phyloP scores from a whole-genome alignment of 441 rosid species.

The Brassica hybrid region DNA sequence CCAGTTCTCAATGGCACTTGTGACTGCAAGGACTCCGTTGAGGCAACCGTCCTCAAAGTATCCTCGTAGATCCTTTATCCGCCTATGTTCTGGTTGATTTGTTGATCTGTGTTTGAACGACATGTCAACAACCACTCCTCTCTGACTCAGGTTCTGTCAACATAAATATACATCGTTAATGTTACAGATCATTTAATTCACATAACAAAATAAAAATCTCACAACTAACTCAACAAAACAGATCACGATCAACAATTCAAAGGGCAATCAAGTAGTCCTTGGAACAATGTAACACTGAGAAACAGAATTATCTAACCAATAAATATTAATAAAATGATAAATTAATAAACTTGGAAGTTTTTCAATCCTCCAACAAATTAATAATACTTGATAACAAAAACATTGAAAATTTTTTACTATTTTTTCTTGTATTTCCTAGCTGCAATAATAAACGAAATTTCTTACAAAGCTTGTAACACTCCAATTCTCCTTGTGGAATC shows the following conservation, averaged over 20 bases:
- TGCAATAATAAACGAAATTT: background rate
- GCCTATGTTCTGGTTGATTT: constrained; percentile 53
- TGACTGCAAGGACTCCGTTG: constrained; percentile 45
- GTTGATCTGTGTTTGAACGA: constrained; percentile 37
- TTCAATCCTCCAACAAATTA: background rate
- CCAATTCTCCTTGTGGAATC: constrained; percentile 20
- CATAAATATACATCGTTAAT: background rate
- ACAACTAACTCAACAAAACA: background rate
- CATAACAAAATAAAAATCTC: background rate
- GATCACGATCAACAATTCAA: background rate
- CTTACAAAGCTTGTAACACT: background rate
- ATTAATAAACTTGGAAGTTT: background rate
- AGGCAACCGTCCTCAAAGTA: constrained; percentile 67
- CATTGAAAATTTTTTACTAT: background rate
- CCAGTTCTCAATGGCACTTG: constrained; percentile 35
- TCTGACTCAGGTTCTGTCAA: background rate
- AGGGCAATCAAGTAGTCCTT: background rate
- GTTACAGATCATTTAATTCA: background rate
- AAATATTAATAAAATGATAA: background rate
- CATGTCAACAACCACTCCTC: background rate
- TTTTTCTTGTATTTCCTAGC: background rate
- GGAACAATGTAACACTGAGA: background rate
- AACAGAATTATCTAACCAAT: background rate
- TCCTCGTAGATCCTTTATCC: constrained; percentile 77
- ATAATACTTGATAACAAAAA: background rate